Evolutionary conservation across 2,329 filamentous ascomycete genomes (phyloP).

Genomic region (Colletotrichum agaves): DNA sequence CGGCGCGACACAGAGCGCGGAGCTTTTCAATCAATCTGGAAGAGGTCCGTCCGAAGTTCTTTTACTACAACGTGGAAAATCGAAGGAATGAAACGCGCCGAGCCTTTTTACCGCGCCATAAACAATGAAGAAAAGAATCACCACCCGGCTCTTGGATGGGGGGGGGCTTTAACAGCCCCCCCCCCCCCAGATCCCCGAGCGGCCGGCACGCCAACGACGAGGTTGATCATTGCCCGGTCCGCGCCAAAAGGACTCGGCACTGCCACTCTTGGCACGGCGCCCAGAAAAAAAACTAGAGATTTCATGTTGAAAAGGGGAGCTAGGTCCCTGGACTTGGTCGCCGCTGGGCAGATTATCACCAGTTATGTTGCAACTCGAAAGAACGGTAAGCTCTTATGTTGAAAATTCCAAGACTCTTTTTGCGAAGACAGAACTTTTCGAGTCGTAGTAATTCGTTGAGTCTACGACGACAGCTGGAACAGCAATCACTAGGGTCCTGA

Average conservation of each 20-base stretch:
- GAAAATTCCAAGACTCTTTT: neutral
- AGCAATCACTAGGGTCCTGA: no score
- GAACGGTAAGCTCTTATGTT: neutral
- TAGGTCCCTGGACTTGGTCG: neutral
- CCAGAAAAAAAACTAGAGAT: constrained; percentile 24
- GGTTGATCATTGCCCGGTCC: constrained; percentile 24
- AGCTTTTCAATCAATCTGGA: constrained; percentile 10
- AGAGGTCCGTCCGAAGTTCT: constrained; percentile 1
- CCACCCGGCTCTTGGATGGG: neutral
- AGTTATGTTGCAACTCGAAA: neutral
- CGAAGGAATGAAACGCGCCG: constrained; percentile 21
- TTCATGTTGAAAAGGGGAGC: constrained; percentile 25
- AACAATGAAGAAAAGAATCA: constrained; percentile 19
- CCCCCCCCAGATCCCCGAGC: neutral
- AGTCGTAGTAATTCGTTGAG: neutral
- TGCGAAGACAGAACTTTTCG: neutral
- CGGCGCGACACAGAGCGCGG: neutral
- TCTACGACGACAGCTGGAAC: neutral
- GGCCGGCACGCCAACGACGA: neutral
- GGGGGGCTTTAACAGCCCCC: neutral
- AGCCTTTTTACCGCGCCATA: constrained; percentile 4
- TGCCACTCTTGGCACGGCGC: constrained; percentile 31
- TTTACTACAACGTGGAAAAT: constrained; percentile 27
- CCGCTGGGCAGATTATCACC: neutral
- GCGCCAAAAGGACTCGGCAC: constrained; percentile 29